Evolutionary conservation across 129 eudicot species (phyloP), one percentile per base, ranked within the genome.

Genomic region (Calendula officinalis): DNA sequence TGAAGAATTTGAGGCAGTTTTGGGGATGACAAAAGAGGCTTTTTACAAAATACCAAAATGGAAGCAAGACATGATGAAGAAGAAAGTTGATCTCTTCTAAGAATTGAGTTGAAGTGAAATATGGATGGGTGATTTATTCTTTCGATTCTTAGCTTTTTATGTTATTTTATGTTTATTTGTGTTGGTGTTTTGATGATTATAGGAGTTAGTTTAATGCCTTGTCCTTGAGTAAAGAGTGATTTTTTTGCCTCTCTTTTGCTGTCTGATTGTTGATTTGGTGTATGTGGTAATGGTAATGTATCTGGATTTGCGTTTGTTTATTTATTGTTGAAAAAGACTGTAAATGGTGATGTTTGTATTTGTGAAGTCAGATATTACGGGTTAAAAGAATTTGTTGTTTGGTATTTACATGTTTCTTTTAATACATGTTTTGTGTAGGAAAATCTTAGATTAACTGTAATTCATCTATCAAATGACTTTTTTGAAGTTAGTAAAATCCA

Each of bases 41-140:
- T 89, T 89, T 63, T 85, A 83, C 44, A 89, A 89, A 60, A 62
- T 85, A 69, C 97, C 97, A 0, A 89, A 83, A 55, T 89, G 97
- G 97, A 90, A 90, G 89, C 97, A 90, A 72, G 97, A 87, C 81
- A 81, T 86, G 88, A 76, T 48, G 73, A 90, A 90, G 81, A 83
- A 70, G 88, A 90, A 90, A 69, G 80, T 77, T 30, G 97, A 90
- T 79, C 88, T 90, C 68, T 90, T 90, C 68, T 90, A 83, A 68
- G 57, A 62, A 69, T 53, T 56, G 57, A 62, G 66, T 53, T 56
- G 42, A 38, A 35, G 47, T 27, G 43, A 22, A 22, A 22, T 22
- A 22, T 22, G 30, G 30, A 22, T 33, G 33, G 60, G 66, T 39
- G 67, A 54, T 44, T 50, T 51, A 39, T 56, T 44, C 78, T 39